These are phyloP conservation scores for Eutrema japonicum DNA, from an alignment of 345 rosid species.

Conservation along the genomic window DNA sequence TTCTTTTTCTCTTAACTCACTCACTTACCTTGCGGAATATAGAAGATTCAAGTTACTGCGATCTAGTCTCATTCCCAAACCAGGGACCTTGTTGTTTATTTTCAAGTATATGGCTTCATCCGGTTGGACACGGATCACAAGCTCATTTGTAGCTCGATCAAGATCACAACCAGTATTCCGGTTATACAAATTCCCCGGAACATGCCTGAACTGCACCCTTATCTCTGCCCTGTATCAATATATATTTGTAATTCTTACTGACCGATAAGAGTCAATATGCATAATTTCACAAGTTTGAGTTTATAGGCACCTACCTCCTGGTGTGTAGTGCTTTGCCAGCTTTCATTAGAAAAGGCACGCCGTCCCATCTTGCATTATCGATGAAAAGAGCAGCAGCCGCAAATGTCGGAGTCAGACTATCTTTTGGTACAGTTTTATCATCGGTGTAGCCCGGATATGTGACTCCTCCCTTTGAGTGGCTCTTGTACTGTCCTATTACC, in stretches of 20 bases:
- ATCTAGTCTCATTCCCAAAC: slow-evolving; percentile 97
- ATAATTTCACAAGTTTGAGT: slow-evolving; percentile 8
- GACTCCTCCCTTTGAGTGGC: slow-evolving; percentile 84
- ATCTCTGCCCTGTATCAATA: slow-evolving; percentile 77
- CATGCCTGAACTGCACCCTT: slow-evolving; percentile 96
- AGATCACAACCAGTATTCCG: slow-evolving; percentile 77
- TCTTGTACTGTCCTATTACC: slow-evolving; percentile 89
- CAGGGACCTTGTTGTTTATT: slow-evolving; percentile 97
- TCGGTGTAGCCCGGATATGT: slow-evolving; percentile 84
- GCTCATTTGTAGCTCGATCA: slow-evolving; percentile 91
- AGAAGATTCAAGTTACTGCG: slow-evolving; percentile 86
- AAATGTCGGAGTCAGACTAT: slow-evolving; percentile 92
- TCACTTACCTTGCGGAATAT: slow-evolving; percentile 80
- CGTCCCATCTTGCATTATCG: slow-evolving; percentile 98
- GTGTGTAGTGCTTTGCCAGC: slow-evolving; percentile 95
- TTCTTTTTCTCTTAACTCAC: not conserved
- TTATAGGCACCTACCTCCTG: slow-evolving; percentile 53
- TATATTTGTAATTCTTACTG: not conserved
- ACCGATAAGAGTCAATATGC: not conserved
- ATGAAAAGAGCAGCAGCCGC: slow-evolving; percentile 99
- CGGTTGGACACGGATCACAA: slow-evolving; percentile 93
- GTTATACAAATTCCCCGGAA: slow-evolving; percentile 95
- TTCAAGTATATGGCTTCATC: slow-evolving; percentile 97
- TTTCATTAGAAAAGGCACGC: slow-evolving; percentile 97
- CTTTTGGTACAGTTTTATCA: slow-evolving; percentile 89